These are phyloP conservation scores for Beverwykella pulmonaria DNA, from an alignment of 495 filamentous ascomycete genomes.

Conservation along the genomic window DNA sequence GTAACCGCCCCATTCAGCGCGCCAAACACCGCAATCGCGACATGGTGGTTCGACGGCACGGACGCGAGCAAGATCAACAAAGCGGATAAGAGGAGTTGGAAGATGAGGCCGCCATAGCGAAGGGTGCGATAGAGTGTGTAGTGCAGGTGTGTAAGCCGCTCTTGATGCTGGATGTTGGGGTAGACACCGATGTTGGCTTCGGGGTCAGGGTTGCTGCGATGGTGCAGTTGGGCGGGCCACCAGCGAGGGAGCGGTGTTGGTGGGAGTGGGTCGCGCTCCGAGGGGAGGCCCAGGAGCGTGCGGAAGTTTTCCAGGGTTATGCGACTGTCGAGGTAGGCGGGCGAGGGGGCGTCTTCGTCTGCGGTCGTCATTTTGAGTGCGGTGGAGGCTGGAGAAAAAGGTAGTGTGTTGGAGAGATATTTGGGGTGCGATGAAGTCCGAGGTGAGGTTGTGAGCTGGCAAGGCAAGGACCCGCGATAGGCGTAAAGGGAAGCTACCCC, in stretches of 20 bases:
- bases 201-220: conserved; percentile 18
- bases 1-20: conserved; percentile 33
- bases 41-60: conserved; percentile 27
- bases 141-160: conserved; percentile 4
- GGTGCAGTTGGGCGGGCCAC: conserved; percentile 14
- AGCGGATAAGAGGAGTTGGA: conserved; percentile 30
- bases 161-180: conserved; percentile 26
- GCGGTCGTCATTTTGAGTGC: neutral
- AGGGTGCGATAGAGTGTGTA: conserved; percentile 14
- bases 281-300: conserved; percentile 31
- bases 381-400: neutral
- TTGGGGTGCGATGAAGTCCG: neutral
- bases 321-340: conserved; percentile 23
- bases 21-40: conserved; percentile 30
- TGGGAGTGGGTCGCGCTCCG: conserved; percentile 5
- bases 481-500: conserved; percentile 5
- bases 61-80: conserved; percentile 34
- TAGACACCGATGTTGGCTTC: conserved; percentile 35
- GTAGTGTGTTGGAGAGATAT: neutral
- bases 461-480: neutral
- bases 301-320: conserved; percentile 34
- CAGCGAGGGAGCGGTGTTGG: conserved; percentile 22
- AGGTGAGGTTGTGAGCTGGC: neutral
- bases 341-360: neutral
- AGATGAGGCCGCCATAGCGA: conserved; percentile 22